Conservation (phyloP, 139 green algal species). For the Chlamydomonas eustigma region DNA sequence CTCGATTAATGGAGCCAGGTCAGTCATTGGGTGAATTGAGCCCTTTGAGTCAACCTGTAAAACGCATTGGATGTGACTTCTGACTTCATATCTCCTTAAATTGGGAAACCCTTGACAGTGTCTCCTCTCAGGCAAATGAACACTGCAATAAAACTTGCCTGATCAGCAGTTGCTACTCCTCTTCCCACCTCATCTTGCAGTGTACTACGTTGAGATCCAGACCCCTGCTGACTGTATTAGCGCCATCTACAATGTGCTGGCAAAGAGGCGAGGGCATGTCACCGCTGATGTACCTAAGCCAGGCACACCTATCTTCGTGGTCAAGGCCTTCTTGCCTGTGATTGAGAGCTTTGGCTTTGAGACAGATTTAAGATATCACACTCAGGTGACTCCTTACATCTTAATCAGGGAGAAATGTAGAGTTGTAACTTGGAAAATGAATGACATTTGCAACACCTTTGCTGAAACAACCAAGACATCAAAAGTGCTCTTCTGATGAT, state of each 20-base stretch:
- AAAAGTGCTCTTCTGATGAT: too few species aligned
- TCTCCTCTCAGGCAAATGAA: too few species aligned
- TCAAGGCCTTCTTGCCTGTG: conserved; percentile 91
- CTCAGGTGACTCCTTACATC: conserved; percentile 49
- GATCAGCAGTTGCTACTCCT: too few species aligned
- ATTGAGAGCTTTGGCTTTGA: conserved; percentile 98
- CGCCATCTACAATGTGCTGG: conserved; percentile 95
- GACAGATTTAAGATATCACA: conserved; percentile 97
- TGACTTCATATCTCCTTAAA: too few species aligned
- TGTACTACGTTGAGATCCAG: conserved; percentile 63
- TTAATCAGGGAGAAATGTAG: background rate
- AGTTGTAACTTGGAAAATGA: too few species aligned
- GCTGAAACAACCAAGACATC: too few species aligned
- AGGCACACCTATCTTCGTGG: conserved; percentile 84
- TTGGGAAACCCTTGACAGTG: too few species aligned
- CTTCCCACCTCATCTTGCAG: background rate
- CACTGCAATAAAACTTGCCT: too few species aligned
- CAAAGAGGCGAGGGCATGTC: conserved; percentile 92
- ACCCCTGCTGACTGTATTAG: conserved; percentile 90
- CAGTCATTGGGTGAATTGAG: background rate
- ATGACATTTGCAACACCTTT: too few species aligned
- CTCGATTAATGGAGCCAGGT: conserved; percentile 93
- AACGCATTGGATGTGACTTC: too few species aligned
- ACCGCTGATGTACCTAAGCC: conserved; percentile 76
- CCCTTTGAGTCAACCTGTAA: too few species aligned